Evolutionary conservation across 2,329 filamentous ascomycete species (phyloP), one percentile per base, ranked within the genome.

Genomic region (Talaromyces atroroseus): DNA sequence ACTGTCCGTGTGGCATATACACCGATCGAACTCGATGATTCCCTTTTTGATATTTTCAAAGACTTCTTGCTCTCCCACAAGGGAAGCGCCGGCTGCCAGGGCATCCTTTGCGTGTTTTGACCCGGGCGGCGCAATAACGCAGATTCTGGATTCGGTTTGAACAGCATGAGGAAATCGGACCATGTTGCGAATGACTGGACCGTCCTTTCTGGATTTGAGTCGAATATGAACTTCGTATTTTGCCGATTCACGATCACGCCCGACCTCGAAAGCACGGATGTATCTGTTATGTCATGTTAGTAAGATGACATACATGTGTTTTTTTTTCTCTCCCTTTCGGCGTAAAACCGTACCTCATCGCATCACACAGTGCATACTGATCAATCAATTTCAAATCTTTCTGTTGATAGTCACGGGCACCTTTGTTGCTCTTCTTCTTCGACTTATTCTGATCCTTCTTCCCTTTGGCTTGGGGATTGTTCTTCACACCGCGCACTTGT

Each of bases 221-320:
- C 88, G 91, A 65, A 99, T 77, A 66, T 89, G 82, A 51, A 97
- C 66, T 71, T 97, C 94, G 78, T 99, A 99, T 73, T 96, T 97
- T 63, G 85, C 79, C 11, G 80, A 78, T 2, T 81, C 80, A 2
- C 89, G 87, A 49, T 86, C 82, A 53, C 84, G 84, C 67, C 94
- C 92, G 65, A 96, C 92, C 82, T 99, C 94, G 67, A 88, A 86
- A 49, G 94, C 92, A 66, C 90, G 89, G 62, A 99, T 84, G 71
- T 96, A 94, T 70, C 91, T 96, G 63, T 26, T 56, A 48, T 59
- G 40, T 61, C 46, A 45, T 48, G 52, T 21, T 29, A 24, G 52
- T 26, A 26, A 14, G n/a, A 2, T 49, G 32, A 18, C 49, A 16
- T 12, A 24, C 18, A 36, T 29, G 32, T 36, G 29, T 45, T 24